These are phyloP conservation scores for Gossypium schwendimanii DNA, from an alignment of 441 rosid species.

Conservation along the genomic window DNA sequence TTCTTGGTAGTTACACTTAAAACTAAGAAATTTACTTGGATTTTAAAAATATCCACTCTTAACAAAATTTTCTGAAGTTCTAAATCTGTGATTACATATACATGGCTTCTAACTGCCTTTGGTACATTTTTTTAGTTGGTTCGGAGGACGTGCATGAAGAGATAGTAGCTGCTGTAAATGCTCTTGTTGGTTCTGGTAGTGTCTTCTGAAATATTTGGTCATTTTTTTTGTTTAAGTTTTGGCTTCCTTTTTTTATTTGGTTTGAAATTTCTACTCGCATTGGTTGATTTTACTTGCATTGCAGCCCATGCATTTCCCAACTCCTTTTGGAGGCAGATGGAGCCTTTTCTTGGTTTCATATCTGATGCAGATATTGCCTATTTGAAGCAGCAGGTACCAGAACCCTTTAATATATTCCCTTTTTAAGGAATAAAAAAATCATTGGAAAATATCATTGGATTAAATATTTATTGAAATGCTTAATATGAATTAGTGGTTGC, in stretches of 20 bases:
- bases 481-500: not conserved
- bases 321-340: constrained; percentile 86
- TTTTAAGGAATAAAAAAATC: not conserved
- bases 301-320: constrained; percentile 54
- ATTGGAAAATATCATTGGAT: not conserved
- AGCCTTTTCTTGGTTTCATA: constrained; percentile 60
- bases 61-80: constrained; percentile 4
- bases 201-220: constrained; percentile 12
- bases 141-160: constrained; percentile 88
- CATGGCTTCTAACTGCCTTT: constrained; percentile 19
- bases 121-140: constrained; percentile 45
- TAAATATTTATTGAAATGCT: not conserved
- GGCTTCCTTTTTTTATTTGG: not conserved
- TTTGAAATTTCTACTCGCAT: constrained; percentile 4
- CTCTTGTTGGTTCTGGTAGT: constrained; percentile 60
- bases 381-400: constrained; percentile 63
- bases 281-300: constrained; percentile 30
- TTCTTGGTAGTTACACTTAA: constrained; percentile 64
- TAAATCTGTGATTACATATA: not conserved
- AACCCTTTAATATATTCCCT: not conserved
- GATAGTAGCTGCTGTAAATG: constrained; percentile 86
- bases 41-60: constrained; percentile 4
- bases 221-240: constrained; percentile 7
- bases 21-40: constrained; percentile 11
- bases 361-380: constrained; percentile 62